Evolutionary conservation across 345 rosid genomes (phyloP).

Genomic region (Clausena lansium): DNA sequence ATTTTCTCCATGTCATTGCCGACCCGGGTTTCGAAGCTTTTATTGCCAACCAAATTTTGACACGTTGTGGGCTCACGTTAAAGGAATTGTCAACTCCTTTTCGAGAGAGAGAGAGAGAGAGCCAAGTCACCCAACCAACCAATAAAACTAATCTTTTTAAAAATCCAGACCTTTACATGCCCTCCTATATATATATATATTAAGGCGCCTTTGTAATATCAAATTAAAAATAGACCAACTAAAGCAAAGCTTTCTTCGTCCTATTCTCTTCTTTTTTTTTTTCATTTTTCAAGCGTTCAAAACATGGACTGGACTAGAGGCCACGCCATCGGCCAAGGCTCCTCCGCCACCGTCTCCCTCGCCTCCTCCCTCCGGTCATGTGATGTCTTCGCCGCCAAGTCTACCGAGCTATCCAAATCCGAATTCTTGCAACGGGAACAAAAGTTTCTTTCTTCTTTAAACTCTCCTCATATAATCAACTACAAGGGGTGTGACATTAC

Average conservation of each 20-base stretch:
- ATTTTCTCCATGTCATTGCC: constrained; percentile 16
- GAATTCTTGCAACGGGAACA: constrained; percentile 57
- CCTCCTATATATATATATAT: not conserved
- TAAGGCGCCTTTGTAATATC: not conserved
- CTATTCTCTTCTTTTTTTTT: not conserved
- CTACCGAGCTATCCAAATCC: constrained; percentile 43
- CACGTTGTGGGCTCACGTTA: constrained; percentile 29
- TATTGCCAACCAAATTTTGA: constrained; percentile 17
- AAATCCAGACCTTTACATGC: not conserved
- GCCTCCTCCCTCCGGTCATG: constrained; percentile 40
- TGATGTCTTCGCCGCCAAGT: constrained; percentile 61
- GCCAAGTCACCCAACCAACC: constrained; percentile 20
- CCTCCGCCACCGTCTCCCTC: constrained; percentile 69
- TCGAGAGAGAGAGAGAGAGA: not conserved
- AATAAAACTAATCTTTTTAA: constrained; percentile 3
- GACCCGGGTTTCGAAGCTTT: not conserved
- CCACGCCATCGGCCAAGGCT: constrained; percentile 61
- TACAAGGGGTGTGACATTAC: constrained; percentile 60
- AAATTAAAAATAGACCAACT: not conserved
- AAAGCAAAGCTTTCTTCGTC: not conserved
- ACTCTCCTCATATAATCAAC: constrained; percentile 49
- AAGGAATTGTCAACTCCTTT: constrained; percentile 22
- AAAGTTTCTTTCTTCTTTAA: constrained; percentile 42
- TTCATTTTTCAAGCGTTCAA: not conserved
- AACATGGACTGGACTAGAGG: constrained; percentile 74